phyloP scores from a whole-genome alignment of 1,139 yeast species.

The Protomyces inouyei region DNA sequence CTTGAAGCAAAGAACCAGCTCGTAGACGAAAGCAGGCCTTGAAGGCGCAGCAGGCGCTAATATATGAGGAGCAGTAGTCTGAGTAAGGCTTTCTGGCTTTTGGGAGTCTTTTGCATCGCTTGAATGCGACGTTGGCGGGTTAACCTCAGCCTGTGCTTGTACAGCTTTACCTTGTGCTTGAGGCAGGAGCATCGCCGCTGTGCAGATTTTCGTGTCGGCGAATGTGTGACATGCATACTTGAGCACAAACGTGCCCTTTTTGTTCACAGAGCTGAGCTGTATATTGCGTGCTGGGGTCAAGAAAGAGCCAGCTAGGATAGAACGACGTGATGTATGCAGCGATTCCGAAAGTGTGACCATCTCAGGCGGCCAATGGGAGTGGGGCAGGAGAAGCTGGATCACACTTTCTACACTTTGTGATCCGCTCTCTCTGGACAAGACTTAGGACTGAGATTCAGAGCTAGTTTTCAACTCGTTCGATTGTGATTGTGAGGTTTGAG shows the following conservation, averaged over 20 bases:
- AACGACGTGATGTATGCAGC: background rate
- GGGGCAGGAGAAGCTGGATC: too few species aligned
- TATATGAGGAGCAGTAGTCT: background rate
- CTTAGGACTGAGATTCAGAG: too few species aligned
- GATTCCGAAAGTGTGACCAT: background rate
- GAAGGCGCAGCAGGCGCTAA: background rate
- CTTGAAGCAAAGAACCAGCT: conserved; percentile 12
- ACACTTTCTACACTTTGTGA: too few species aligned
- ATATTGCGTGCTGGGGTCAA: background rate
- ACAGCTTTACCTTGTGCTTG: background rate
- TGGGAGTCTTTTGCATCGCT: background rate
- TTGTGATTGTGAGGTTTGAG: background rate
- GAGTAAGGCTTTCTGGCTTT: background rate
- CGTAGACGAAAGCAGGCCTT: conserved; percentile 1
- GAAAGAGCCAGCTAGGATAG: background rate
- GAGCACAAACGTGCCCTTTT: background rate
- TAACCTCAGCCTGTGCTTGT: background rate
- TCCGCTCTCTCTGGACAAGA: too few species aligned
- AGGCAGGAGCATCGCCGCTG: background rate
- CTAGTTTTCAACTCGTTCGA: too few species aligned
- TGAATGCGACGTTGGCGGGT: background rate
- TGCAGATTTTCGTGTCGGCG: background rate
- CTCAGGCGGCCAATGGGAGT: too few species aligned
- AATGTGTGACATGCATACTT: background rate
- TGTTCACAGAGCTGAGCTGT: background rate